A percentile compares a stretch with the other conserved stretches of the same genome.
These are phyloP conservation scores for Leccinellum albellum DNA, from an alignment of 768 basidiomycete genomes.

Conservation along the genomic window DNA sequence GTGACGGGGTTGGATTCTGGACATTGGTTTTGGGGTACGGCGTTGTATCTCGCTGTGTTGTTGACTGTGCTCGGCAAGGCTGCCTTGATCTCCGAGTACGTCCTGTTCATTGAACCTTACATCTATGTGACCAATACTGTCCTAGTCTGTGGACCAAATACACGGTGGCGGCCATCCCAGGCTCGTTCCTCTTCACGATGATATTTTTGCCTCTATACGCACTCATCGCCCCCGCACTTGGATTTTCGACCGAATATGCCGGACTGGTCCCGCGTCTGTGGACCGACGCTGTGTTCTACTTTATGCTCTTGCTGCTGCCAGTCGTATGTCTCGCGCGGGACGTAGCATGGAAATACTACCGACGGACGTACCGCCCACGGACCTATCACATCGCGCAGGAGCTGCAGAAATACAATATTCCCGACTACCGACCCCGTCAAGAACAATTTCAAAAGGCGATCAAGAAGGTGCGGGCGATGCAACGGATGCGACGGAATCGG, in stretches of 20 bases:
- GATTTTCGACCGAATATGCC: conserved; percentile 87
- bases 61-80: conserved; percentile 97
- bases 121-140: neutral
- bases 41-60: conserved; percentile 88
- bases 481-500: conserved; percentile 92
- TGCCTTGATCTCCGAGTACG: conserved; percentile 94
- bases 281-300: conserved; percentile 86
- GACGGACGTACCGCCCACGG: conserved; percentile 81
- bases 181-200: conserved; percentile 98
- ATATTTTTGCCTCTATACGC: conserved; percentile 89
- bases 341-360: conserved; percentile 97
- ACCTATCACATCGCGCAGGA: conserved; percentile 99
- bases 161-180: conserved; percentile 96
- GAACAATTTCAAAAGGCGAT: conserved; percentile 99
- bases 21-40: conserved; percentile 99
- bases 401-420: conserved; percentile 98
- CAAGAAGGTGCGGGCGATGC: conserved; percentile 98
- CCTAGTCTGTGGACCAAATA: conserved; percentile 98
- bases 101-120: neutral
- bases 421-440: conserved; percentile 93
- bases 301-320: conserved; percentile 81
- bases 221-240: conserved; percentile 76
- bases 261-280: conserved; percentile 89
- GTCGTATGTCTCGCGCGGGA: conserved; percentile 83
- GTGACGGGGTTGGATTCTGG: conserved; percentile 79